Percentiles rank a stretch among this genome's conserved stretches.
Evolutionary conservation across 805 yeast species (phyloP).

Genomic region (Saccharomycopsis babjevae): DNA sequence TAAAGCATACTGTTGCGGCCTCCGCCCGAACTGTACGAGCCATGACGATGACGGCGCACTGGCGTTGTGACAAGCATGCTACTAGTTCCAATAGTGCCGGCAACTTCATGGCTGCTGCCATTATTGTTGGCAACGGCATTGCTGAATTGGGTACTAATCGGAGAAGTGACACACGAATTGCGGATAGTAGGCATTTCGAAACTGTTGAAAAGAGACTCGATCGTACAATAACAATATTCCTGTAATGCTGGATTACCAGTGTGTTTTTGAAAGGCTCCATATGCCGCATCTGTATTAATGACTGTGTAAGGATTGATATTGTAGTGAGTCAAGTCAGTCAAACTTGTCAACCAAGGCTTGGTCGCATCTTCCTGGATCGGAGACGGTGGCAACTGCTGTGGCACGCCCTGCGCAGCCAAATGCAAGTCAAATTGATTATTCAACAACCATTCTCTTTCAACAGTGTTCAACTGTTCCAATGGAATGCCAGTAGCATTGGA

Average conservation of each 20-base stretch:
- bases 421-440: slow-evolving; percentile 17
- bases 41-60: neutral
- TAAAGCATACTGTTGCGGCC: neutral
- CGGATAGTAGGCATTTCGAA: neutral
- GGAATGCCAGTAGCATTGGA: slow-evolving; percentile 84
- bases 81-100: neutral
- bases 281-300: neutral
- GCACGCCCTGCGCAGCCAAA: neutral
- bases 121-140: neutral
- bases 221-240: neutral
- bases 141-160: neutral
- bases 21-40: neutral
- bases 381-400: neutral
- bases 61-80: neutral
- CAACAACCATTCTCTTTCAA: slow-evolving; percentile 63
- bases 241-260: neutral
- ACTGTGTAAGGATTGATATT: neutral
- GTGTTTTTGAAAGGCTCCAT: neutral
- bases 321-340: neutral
- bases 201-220: neutral
- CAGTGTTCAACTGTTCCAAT: slow-evolving; percentile 45
- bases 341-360: slow-evolving; percentile 1
- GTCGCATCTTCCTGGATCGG: neutral
- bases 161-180: neutral
- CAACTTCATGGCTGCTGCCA: neutral